Evolutionary conservation across 768 basidiomycete genomes (phyloP).

Genomic region (Dioszegia aurantiaca): DNA sequence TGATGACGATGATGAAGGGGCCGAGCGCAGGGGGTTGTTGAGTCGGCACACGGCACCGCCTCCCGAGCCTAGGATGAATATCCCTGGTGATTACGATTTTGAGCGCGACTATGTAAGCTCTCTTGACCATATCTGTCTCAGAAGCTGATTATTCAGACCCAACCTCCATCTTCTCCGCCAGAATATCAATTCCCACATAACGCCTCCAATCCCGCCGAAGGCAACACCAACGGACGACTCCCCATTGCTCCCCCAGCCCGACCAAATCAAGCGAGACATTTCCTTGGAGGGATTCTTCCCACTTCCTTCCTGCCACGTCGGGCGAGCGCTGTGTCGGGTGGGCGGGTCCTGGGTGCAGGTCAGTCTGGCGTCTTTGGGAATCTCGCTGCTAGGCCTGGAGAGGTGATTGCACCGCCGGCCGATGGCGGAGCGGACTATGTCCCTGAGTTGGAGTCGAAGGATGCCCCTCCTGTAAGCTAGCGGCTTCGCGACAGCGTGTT

Average conservation of each 20-base stretch:
- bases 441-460: constrained; percentile 77
- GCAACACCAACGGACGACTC: constrained; percentile 49
- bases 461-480: constrained; percentile 79
- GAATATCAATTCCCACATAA: constrained; percentile 48
- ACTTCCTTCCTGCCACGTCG: constrained; percentile 33
- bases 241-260: constrained; percentile 50
- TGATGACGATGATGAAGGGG: constrained; percentile 29
- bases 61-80: constrained; percentile 12
- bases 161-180: constrained; percentile 47
- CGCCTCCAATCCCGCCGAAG: constrained; percentile 42
- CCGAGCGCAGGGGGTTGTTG: constrained; percentile 27
- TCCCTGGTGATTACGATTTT: constrained; percentile 51
- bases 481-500: no score
- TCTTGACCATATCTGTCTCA: not conserved
- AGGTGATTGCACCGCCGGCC: constrained; percentile 20
- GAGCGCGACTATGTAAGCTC: constrained; percentile 48
- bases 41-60: constrained; percentile 5
- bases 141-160: constrained; percentile 36
- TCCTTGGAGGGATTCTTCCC: constrained; percentile 43
- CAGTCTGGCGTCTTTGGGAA: constrained; percentile 97
- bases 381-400: constrained; percentile 78
- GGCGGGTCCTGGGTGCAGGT: constrained; percentile 51
- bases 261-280: constrained; percentile 58
- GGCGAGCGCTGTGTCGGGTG: constrained; percentile 10
- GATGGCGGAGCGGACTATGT: constrained; percentile 58